A percentile compares a stretch with the other conserved stretches of the same genome.
Conservation (phyloP, 768 basidiomycete genomes). For the Agaricus sinodeliciosus region DNA sequence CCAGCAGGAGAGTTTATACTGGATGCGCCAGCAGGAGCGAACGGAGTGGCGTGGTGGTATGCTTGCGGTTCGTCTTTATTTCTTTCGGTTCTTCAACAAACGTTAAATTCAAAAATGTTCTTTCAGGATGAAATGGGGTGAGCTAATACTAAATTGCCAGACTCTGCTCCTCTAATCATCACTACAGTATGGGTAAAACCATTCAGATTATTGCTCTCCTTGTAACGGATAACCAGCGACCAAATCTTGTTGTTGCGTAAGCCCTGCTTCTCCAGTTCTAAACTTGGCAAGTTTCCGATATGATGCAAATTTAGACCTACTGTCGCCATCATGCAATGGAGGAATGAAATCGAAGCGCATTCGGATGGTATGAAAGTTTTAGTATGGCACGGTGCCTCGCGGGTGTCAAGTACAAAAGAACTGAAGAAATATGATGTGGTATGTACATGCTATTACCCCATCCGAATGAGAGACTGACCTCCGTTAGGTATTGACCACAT, state of each 20-base stretch:
- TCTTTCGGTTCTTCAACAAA: neutral
- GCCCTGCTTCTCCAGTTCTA: slow-evolving; percentile 19
- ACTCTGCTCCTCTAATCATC: slow-evolving; percentile 8
- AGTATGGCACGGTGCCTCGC: slow-evolving; percentile 85
- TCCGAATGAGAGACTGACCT: neutral
- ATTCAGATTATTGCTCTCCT: slow-evolving; percentile 94
- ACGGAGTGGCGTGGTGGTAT: slow-evolving; percentile 87
- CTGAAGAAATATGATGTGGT: slow-evolving; percentile 87
- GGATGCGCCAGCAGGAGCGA: slow-evolving; percentile 94
- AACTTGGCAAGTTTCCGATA: neutral
- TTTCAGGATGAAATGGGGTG: slow-evolving; percentile 90
- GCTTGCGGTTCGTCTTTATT: slow-evolving; percentile 62
- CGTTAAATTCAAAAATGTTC: neutral
- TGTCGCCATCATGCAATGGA: slow-evolving; percentile 75
- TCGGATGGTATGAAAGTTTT: slow-evolving; percentile 79
- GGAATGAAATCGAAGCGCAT: slow-evolving; percentile 85
- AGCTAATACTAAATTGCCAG: slow-evolving; percentile 15
- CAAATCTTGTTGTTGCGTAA: slow-evolving; percentile 90
- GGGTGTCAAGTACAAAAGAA: slow-evolving; percentile 59
- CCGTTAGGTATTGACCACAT: slow-evolving; percentile 71
- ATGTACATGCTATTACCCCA: slow-evolving; percentile 17
- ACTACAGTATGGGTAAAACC: slow-evolving; percentile 80
- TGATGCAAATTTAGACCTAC: slow-evolving; percentile 33
- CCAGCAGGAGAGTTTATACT: slow-evolving; percentile 89
- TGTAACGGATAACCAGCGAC: slow-evolving; percentile 67